Percentiles rank a stretch among this genome's conserved stretches.
Conservation (phyloP, 306 rosid genomes). For the Cicer yamashitae region DNA sequence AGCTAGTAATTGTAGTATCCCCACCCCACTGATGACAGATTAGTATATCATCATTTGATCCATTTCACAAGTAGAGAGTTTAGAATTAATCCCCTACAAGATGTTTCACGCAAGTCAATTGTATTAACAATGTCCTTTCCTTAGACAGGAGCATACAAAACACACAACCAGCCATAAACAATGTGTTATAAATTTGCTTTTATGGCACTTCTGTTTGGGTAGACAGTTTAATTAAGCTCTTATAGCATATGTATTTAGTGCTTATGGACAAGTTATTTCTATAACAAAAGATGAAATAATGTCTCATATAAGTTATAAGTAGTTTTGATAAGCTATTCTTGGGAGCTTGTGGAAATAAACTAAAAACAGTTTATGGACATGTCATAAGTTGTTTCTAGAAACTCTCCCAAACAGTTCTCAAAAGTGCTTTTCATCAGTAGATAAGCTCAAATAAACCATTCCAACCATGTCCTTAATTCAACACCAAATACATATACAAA, state of each 20-base stretch:
- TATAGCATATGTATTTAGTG: too few species aligned
- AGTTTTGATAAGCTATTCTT: too few species aligned
- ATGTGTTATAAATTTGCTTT: neutral
- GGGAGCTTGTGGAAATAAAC: neutral
- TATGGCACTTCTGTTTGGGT: neutral
- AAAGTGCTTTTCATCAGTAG: neutral
- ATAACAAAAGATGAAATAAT: neutral
- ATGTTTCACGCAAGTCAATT: conserved; percentile 16
- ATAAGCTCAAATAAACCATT: neutral
- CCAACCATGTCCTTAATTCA: neutral
- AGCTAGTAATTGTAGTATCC: conserved; percentile 1
- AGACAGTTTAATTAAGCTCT: neutral
- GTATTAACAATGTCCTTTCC: neutral
- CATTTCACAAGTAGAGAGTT: neutral
- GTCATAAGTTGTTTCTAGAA: too few species aligned
- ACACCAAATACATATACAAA: conserved; percentile 34
- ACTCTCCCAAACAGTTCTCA: neutral
- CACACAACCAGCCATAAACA: conserved; percentile 14
- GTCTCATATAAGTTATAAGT: neutral
- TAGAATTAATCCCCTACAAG: neutral
- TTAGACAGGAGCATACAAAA: conserved; percentile 32
- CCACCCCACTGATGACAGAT: conserved; percentile 10
- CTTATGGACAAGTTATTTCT: too few species aligned
- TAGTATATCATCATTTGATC: neutral
- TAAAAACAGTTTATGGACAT: neutral